Evolutionary conservation across 2,329 filamentous ascomycete genomes (phyloP).

Genomic region (Fusarium paranaense): DNA sequence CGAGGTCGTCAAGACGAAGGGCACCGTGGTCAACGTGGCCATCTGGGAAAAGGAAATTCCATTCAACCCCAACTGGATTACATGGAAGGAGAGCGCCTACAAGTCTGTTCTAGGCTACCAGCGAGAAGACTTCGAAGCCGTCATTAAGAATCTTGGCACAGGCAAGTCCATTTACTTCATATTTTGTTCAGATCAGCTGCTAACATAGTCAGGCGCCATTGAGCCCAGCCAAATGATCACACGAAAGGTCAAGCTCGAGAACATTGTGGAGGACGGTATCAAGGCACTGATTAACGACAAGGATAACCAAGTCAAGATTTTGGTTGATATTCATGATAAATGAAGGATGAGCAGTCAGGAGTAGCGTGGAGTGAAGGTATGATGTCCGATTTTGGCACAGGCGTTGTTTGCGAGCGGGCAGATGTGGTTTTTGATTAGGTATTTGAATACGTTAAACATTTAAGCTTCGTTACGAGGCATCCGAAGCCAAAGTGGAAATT

Average conservation of each 20-base stretch:
- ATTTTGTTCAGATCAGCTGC: background rate
- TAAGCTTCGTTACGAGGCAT: background rate
- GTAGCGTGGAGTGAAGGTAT: background rate
- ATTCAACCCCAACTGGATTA: conserved; percentile 45
- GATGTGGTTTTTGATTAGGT: background rate
- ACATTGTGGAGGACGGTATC: conserved; percentile 69
- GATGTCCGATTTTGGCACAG: background rate
- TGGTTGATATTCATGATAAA: conserved; percentile 58
- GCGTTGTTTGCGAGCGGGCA: background rate
- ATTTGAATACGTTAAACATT: background rate
- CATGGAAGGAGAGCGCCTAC: conserved; percentile 41
- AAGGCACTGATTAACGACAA: conserved; percentile 68
- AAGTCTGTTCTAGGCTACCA: conserved; percentile 43
- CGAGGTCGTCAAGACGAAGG: conserved; percentile 61
- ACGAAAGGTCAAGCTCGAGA: conserved; percentile 64
- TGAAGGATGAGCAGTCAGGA: background rate
- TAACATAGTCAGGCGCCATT: conserved; percentile 54
- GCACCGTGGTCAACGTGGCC: conserved; percentile 72
- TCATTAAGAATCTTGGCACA: conserved; percentile 58
- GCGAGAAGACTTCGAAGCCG: conserved; percentile 63
- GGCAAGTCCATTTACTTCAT: conserved; percentile 1
- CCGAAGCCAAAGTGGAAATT: background rate
- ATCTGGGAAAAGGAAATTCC: conserved; percentile 65
- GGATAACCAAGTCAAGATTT: conserved; percentile 72
- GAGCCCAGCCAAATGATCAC: conserved; percentile 71